These are phyloP conservation scores for Petunia secreta DNA, from an alignment of 257 asterid species.

Conservation along the genomic window DNA sequence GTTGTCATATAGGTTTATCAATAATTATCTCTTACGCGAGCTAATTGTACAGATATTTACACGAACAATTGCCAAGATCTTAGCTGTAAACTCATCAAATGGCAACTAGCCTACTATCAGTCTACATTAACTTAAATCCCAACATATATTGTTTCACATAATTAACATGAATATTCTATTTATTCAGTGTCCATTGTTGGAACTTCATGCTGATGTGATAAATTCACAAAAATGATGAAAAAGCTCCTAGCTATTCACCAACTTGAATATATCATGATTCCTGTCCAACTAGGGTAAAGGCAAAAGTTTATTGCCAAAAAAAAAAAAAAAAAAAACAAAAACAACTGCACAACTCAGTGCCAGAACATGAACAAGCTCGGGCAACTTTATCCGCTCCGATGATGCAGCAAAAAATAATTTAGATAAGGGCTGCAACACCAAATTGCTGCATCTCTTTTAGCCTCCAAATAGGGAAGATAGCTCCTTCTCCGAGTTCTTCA, in stretches of 20 bases:
- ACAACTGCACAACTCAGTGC: too few relatives aligned
- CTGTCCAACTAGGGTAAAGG: background rate
- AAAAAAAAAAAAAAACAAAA: too few relatives aligned
- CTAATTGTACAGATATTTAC: too few relatives aligned
- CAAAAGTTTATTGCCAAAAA: slow-evolving; percentile 16
- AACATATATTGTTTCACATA: background rate
- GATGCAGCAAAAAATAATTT: slow-evolving; percentile 29
- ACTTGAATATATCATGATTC: slow-evolving; percentile 3
- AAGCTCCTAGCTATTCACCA: background rate
- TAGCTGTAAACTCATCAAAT: too few relatives aligned
- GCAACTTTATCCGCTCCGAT: too few relatives aligned
- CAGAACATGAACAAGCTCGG: too few relatives aligned
- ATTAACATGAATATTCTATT: background rate
- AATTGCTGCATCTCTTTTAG: slow-evolving; percentile 89
- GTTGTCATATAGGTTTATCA: too few relatives aligned
- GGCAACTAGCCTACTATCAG: background rate
- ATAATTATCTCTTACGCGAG: too few relatives aligned
- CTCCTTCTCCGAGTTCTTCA: slow-evolving; percentile 75
- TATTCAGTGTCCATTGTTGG: slow-evolving; percentile 14
- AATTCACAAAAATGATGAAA: slow-evolving; percentile 5
- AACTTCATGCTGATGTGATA: background rate
- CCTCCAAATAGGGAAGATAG: slow-evolving; percentile 73
- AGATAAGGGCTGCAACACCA: slow-evolving; percentile 82
- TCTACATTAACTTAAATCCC: background rate
- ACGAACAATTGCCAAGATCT: too few relatives aligned